A percentile compares a stretch with the other conserved stretches of the same genome.
phyloP scores from a whole-genome alignment of 352 stramenopile genomes.

The Peronospora farinosa region DNA sequence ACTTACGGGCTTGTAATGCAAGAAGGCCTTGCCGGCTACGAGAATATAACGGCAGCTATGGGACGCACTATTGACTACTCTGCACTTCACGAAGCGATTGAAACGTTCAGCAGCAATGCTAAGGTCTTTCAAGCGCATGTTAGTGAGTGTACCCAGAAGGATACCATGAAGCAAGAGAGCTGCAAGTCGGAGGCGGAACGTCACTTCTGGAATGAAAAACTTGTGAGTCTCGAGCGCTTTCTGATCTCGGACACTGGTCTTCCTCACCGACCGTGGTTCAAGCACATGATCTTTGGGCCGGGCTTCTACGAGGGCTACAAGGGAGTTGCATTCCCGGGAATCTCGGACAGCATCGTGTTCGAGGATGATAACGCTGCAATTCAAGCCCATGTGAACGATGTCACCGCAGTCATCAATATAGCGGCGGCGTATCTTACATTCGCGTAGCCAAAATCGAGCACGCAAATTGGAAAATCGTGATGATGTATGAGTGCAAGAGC shows the following conservation, averaged over 20 bases:
- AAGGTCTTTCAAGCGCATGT: constrained; percentile 24
- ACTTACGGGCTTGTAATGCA: constrained; percentile 59
- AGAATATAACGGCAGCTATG: constrained; percentile 22
- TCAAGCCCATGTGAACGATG: constrained; percentile 38
- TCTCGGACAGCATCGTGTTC: constrained; percentile 42
- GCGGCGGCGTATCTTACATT: constrained; percentile 31
- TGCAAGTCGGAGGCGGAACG: constrained; percentile 6
- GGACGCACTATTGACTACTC: constrained; percentile 28
- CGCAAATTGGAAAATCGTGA: background rate
- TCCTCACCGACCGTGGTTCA: constrained; percentile 42
- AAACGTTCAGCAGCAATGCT: constrained; percentile 30
- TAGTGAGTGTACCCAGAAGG: constrained; percentile 3
- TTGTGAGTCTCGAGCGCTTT: constrained; percentile 33
- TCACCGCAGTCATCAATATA: constrained; percentile 28
- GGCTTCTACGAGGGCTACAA: constrained; percentile 50
- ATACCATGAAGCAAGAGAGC: constrained; percentile 3
- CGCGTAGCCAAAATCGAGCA: background rate
- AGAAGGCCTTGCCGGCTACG: constrained; percentile 32
- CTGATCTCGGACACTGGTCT: constrained; percentile 34
- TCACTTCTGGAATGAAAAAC: constrained; percentile 17
- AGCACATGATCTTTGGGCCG: constrained; percentile 45
- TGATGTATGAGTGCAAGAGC: background rate
- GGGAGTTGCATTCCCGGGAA: constrained; percentile 38
- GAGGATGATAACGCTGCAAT: constrained; percentile 28
- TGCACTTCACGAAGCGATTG: constrained; percentile 34